Percentiles rank a stretch among this genome's conserved stretches.
phyloP scores from a whole-genome alignment of 2,329 filamentous ascomycete genomes.

The Leptoxyphium fumago region DNA sequence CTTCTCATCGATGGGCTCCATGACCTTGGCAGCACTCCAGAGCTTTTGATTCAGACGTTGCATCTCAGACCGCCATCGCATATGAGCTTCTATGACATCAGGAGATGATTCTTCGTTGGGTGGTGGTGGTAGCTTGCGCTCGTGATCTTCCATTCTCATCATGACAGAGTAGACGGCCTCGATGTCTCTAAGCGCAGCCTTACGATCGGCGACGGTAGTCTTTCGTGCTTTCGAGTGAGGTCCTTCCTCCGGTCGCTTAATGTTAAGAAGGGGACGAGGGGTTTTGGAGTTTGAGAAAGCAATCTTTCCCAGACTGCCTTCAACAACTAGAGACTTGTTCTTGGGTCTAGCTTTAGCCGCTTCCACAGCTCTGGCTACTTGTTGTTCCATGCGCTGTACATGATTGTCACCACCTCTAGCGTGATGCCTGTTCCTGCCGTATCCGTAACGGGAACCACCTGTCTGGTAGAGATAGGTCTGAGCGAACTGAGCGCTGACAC shows the following conservation, averaged over 20 bases:
- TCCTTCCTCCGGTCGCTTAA: conserved; percentile 67
- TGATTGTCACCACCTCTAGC: conserved; percentile 84
- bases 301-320: conserved; percentile 92
- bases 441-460: conserved; percentile 65
- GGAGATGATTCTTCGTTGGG: conserved; percentile 49
- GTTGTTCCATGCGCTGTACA: conserved; percentile 97
- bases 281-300: conserved; percentile 99
- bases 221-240: conserved; percentile 32
- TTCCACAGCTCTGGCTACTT: conserved; percentile 92
- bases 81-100: conserved; percentile 56
- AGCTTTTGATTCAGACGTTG: conserved; percentile 62
- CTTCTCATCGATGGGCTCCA: conserved; percentile 63
- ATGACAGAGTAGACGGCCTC: conserved; percentile 76
- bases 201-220: conserved; percentile 57
- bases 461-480: conserved; percentile 97
- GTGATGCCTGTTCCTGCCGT: conserved; percentile 49
- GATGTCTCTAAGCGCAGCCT: conserved; percentile 70
- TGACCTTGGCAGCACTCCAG: conserved; percentile 79
- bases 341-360: conserved; percentile 96
- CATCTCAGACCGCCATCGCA: conserved; percentile 63
- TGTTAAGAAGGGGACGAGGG: conserved; percentile 83
- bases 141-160: conserved; percentile 90
- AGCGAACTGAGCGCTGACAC: conserved; percentile 53
- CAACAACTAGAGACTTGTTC: conserved; percentile 91
- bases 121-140: conserved; percentile 60